Percentiles rank a stretch among this genome's conserved stretches.
Conservation (phyloP, 2,329 filamentous ascomycete genomes). For the Tolypocladium nubicola region DNA sequence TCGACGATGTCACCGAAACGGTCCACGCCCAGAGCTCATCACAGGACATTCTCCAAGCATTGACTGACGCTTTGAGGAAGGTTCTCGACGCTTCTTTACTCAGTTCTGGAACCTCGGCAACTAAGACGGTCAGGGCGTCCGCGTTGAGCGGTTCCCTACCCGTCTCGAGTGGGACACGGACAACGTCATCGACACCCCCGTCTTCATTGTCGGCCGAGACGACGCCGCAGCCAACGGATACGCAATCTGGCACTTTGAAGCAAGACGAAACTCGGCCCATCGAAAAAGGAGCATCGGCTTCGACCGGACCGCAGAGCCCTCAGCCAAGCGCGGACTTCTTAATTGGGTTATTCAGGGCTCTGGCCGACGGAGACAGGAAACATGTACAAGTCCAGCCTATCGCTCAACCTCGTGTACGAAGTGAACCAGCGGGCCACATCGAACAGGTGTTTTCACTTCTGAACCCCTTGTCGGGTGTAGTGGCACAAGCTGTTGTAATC, state of each 20-base stretch:
- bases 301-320: neutral
- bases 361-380: neutral
- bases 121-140: neutral
- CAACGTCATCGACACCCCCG: neutral
- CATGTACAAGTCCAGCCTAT: neutral
- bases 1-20: neutral
- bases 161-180: neutral
- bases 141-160: neutral
- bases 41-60: slow-evolving; percentile 4
- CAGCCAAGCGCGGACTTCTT: neutral
- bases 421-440: neutral
- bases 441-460: slow-evolving; percentile 7
- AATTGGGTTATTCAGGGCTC: neutral
- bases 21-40: neutral
- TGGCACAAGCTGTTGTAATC: slow-evolving; percentile 7
- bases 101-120: neutral
- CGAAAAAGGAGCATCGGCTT: neutral
- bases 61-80: slow-evolving; percentile 7
- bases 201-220: neutral
- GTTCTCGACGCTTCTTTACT: neutral
- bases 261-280: neutral
- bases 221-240: neutral
- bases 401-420: neutral
- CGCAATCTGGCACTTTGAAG: too few relatives aligned
- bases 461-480: slow-evolving; percentile 7